Evolutionary conservation across 2,329 filamentous ascomycete genomes (phyloP).

Genomic region (Corynespora cassiicola): DNA sequence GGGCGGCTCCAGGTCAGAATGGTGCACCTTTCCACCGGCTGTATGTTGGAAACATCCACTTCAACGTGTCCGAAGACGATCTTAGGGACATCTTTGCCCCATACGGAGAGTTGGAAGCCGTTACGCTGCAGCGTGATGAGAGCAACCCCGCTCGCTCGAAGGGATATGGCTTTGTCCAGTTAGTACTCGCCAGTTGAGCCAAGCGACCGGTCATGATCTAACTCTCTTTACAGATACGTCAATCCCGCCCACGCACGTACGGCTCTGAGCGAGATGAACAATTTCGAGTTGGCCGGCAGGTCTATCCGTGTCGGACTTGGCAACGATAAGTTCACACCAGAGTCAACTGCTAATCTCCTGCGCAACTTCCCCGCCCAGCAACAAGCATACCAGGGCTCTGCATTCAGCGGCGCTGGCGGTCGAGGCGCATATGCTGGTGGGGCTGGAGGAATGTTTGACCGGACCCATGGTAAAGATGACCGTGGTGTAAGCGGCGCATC

Average conservation of each 20-base stretch:
- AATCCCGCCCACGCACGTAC: constrained; percentile 91
- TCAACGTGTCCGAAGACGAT: constrained; percentile 97
- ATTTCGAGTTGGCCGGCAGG: constrained; percentile 95
- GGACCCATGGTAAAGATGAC: constrained; percentile 86
- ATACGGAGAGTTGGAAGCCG: constrained; percentile 96
- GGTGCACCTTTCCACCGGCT: constrained; percentile 95
- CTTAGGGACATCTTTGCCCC: constrained; percentile 96
- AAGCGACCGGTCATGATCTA: not conserved
- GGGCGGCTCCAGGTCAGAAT: constrained; percentile 72
- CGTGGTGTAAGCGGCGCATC: constrained; percentile 88
- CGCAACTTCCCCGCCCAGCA: constrained; percentile 80
- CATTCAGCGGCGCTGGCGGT: constrained; percentile 88
- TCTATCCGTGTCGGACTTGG: constrained; percentile 98
- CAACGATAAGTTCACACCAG: constrained; percentile 99
- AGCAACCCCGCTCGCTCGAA: constrained; percentile 63
- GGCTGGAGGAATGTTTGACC: constrained; percentile 77
- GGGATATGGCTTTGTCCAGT: constrained; percentile 99
- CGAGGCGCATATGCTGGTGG: constrained; percentile 83
- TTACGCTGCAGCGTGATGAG: constrained; percentile 96
- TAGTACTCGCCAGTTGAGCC: constrained; percentile 51
- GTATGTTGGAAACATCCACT: constrained; percentile 99
- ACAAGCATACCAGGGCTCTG: constrained; percentile 79
- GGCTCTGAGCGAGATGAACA: constrained; percentile 98
- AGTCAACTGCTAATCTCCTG: constrained; percentile 90
- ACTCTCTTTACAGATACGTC: constrained; percentile 71